Evolutionary conservation across 768 basidiomycete genomes (phyloP).

Genomic region (Boletus rex-veris): DNA sequence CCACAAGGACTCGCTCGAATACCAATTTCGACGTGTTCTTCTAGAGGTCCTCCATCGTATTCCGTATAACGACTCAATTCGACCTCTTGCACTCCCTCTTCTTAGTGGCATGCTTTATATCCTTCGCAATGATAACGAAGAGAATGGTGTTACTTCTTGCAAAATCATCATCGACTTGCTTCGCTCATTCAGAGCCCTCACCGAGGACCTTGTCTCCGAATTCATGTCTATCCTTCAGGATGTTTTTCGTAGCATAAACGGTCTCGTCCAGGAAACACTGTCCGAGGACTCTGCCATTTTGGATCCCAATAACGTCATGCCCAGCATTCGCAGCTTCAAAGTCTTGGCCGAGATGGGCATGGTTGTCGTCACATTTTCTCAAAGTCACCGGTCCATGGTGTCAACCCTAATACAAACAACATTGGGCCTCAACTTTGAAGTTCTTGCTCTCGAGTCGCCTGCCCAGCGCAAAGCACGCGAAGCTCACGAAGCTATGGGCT

Average conservation of each 20-base stretch:
- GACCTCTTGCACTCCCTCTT: constrained; percentile 61
- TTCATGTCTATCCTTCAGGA: constrained; percentile 81
- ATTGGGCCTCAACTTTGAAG: constrained; percentile 74
- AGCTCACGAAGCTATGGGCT: constrained; percentile 77
- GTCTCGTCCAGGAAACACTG: constrained; percentile 71
- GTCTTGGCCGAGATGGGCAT: constrained; percentile 92
- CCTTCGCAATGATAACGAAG: constrained; percentile 90
- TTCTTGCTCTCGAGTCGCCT: constrained; percentile 73
- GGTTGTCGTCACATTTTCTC: constrained; percentile 86
- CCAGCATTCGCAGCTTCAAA: constrained; percentile 85
- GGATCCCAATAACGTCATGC: constrained; percentile 58
- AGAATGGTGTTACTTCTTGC: constrained; percentile 86
- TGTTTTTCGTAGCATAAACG: constrained; percentile 68
- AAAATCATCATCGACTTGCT: constrained; percentile 90
- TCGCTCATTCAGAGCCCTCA: constrained; percentile 67
- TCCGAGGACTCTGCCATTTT: constrained; percentile 56
- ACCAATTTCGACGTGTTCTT: constrained; percentile 81
- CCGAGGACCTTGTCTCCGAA: constrained; percentile 70
- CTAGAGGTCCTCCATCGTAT: constrained; percentile 89
- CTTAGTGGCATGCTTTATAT: constrained; percentile 81
- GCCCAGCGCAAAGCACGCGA: constrained; percentile 76
- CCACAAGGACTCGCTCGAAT: constrained; percentile 65
- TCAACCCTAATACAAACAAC: constrained; percentile 64
- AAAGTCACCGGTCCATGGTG: constrained; percentile 68
- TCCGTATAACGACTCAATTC: constrained; percentile 75